Conservation (phyloP, 345 rosid species). For the Eutrema japonicum region DNA sequence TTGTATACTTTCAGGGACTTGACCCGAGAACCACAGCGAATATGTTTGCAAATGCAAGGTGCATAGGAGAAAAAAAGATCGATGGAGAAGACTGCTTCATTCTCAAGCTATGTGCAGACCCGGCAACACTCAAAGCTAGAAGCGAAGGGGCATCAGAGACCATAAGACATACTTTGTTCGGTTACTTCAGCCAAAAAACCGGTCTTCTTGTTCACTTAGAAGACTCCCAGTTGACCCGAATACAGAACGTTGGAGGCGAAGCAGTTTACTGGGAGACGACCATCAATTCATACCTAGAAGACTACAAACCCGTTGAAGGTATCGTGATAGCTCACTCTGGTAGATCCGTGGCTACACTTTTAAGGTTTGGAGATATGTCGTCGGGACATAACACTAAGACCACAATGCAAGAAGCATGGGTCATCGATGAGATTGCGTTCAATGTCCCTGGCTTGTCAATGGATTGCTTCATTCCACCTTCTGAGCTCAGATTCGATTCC, state of each 20-base stretch:
- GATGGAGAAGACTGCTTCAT: constrained; percentile 78
- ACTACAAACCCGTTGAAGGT: constrained; percentile 71
- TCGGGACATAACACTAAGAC: constrained; percentile 68
- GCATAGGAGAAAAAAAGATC: constrained; percentile 74
- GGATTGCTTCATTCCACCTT: constrained; percentile 79
- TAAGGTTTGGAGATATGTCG: constrained; percentile 71
- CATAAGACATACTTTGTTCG: constrained; percentile 70
- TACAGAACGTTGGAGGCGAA: constrained; percentile 72
- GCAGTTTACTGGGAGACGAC: constrained; percentile 79
- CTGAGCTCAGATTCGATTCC: constrained; percentile 59
- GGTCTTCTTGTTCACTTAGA: constrained; percentile 77
- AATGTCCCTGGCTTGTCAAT: constrained; percentile 68
- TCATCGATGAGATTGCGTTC: constrained; percentile 71
- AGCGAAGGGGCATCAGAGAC: constrained; percentile 84
- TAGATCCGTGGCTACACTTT: constrained; percentile 66
- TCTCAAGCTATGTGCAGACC: constrained; percentile 78
- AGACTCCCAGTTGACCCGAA: constrained; percentile 73
- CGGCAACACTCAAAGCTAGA: constrained; percentile 68
- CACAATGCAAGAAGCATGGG: constrained; percentile 83
- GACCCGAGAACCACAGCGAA: constrained; percentile 74
- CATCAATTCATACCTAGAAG: constrained; percentile 70
- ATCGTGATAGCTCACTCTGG: constrained; percentile 78
- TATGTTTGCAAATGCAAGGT: constrained; percentile 70
- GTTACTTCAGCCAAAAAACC: constrained; percentile 83
- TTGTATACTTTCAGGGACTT: constrained; percentile 55